phyloP scores from a whole-genome alignment of 306 rosid species.

The Prunus mongolica region DNA sequence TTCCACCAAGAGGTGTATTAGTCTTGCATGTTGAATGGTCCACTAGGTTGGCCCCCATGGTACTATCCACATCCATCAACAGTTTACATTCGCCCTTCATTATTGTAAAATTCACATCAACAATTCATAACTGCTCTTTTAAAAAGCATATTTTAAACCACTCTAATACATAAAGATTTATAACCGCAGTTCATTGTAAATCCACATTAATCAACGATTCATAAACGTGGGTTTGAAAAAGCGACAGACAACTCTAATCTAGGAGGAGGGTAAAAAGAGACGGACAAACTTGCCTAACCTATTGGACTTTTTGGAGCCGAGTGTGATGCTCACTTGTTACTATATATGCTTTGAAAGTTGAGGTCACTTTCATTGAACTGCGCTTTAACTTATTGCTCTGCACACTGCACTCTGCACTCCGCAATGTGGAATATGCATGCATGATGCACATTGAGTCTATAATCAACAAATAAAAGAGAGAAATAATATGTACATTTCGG shows the following conservation, averaged over 20 bases:
- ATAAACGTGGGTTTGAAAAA: too few relatives aligned
- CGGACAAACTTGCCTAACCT: too few relatives aligned
- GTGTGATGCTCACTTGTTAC: too few relatives aligned
- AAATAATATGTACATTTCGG: constrained; percentile 1
- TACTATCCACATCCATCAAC: not conserved
- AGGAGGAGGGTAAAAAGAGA: not conserved
- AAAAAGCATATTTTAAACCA: too few relatives aligned
- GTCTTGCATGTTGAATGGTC: not conserved
- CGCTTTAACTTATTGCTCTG: not conserved
- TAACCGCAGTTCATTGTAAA: too few relatives aligned
- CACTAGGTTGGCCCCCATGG: not conserved
- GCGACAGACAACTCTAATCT: not conserved
- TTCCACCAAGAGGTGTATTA: not conserved
- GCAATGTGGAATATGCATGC: not conserved
- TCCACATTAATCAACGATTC: too few relatives aligned
- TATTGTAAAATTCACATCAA: too few relatives aligned
- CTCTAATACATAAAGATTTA: too few relatives aligned
- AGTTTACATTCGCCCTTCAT: not conserved
- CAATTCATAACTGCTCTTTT: too few relatives aligned
- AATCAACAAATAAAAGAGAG: not conserved
- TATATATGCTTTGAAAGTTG: not conserved
- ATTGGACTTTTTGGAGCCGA: too few relatives aligned
- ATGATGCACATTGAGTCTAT: not conserved
- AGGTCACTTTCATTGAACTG: constrained; percentile 2
- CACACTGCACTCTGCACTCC: not conserved